Percentiles rank a stretch among this genome's conserved stretches.
Conservation (phyloP, 495 filamentous ascomycete genomes). For the Penicillium paxilli region DNA sequence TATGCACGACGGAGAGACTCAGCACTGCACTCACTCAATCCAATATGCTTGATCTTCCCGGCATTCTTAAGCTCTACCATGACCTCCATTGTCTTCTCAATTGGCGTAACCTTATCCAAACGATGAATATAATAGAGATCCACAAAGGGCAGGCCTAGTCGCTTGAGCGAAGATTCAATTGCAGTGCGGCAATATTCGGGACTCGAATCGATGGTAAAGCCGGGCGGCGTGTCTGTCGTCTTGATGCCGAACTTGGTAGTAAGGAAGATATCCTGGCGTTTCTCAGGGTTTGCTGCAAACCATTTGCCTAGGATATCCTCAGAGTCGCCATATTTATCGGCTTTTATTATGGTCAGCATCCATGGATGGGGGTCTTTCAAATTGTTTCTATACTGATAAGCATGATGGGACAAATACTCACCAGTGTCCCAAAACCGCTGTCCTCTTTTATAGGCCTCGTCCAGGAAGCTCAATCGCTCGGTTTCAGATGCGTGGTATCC, state of each 20-base stretch:
- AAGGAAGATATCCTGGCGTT: conserved; percentile 58
- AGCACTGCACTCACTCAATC: conserved; percentile 58
- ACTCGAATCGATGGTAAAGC: conserved; percentile 38
- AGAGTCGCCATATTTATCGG: conserved; percentile 47
- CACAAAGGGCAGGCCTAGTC: conserved; percentile 52
- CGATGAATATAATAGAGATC: conserved; percentile 64
- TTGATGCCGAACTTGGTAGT: conserved; percentile 57
- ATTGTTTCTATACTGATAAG: background rate
- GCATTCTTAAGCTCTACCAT: conserved; percentile 49
- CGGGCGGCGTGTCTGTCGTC: conserved; percentile 11
- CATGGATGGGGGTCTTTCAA: no score
- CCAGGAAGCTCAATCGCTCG: conserved; percentile 43
- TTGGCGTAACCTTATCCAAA: conserved; percentile 45
- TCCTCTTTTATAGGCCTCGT: conserved; percentile 52
- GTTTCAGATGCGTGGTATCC: conserved; percentile 37
- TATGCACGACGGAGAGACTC: conserved; percentile 60
- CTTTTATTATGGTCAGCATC: conserved; percentile 15
- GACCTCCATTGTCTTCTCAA: conserved; percentile 62
- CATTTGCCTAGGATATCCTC: conserved; percentile 55
- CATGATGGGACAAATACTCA: conserved; percentile 5
- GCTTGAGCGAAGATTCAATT: conserved; percentile 51
- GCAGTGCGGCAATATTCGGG: conserved; percentile 53
- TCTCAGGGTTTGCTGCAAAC: conserved; percentile 52
- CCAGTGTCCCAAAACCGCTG: conserved; percentile 59
- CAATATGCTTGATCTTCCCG: conserved; percentile 62